Percentiles rank a stretch among this genome's conserved stretches.
phyloP scores from a whole-genome alignment of 2,329 filamentous ascomycete species.

The Colletotrichum coccodes region DNA sequence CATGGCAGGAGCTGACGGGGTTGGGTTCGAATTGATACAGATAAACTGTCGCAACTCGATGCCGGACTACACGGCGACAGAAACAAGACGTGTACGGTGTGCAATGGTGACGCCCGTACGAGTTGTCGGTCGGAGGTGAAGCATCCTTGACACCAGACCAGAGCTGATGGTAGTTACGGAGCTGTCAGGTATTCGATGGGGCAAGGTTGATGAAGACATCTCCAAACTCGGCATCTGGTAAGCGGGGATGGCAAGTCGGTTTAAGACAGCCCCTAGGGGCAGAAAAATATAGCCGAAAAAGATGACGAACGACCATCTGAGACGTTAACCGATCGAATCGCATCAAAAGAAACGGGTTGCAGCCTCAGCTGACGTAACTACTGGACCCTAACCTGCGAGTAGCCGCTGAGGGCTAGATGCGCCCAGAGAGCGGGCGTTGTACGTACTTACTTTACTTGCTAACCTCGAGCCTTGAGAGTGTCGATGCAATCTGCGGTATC shows the following conservation, averaged over 20 bases:
- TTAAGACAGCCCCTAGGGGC: background rate
- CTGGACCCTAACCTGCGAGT: constrained; percentile 11
- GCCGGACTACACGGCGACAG: background rate
- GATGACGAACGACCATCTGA: constrained; percentile 8
- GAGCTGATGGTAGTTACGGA: background rate
- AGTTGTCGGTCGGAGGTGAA: background rate
- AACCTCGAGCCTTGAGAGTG: background rate
- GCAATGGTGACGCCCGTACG: background rate
- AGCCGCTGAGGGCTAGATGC: constrained; percentile 19
- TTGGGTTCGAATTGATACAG: background rate
- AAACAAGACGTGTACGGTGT: background rate
- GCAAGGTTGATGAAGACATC: background rate
- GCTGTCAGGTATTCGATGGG: background rate
- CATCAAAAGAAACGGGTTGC: constrained; percentile 4
- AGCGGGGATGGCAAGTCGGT: constrained; percentile 6
- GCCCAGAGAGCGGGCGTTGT: background rate
- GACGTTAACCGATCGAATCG: constrained; percentile 25
- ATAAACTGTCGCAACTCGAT: background rate
- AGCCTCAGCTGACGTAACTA: constrained; percentile 20
- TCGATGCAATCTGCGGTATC: background rate
- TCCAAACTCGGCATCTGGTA: constrained; percentile 10
- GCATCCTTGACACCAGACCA: constrained; percentile 6
- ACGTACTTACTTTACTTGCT: background rate
- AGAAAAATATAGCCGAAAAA: constrained; percentile 1
- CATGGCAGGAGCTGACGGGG: background rate